phyloP scores from a whole-genome alignment of 1,139 yeast species.

The Geotrichum carabidarum region DNA sequence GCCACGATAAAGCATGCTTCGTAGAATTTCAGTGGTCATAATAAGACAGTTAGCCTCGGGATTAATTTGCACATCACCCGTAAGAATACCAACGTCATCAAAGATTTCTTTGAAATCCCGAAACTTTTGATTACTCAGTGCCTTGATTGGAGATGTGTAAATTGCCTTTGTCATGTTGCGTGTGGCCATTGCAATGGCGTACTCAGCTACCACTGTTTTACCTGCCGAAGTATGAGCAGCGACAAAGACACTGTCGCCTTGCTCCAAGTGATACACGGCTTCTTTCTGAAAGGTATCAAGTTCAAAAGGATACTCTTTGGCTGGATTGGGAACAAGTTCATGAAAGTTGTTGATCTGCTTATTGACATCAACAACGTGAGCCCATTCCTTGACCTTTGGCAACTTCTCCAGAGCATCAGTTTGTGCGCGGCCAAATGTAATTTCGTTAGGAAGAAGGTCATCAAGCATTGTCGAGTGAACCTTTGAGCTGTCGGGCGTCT shows the following conservation, averaged over 20 bases:
- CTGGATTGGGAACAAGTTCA: conserved; percentile 88
- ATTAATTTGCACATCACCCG: conserved; percentile 96
- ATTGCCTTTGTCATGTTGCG: conserved; percentile 90
- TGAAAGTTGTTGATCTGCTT: conserved; percentile 77
- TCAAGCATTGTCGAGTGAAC: conserved; percentile 50
- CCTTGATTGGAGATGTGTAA: conserved; percentile 96
- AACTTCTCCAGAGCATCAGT: conserved; percentile 22
- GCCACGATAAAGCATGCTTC: conserved; percentile 90
- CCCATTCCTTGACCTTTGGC: conserved; percentile 65
- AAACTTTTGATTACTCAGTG: conserved; percentile 91
- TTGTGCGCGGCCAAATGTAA: conserved; percentile 43
- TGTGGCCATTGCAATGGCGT: conserved; percentile 92
- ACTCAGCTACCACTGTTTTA: conserved; percentile 97
- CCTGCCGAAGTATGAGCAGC: conserved; percentile 99
- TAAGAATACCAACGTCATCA: conserved; percentile 94
- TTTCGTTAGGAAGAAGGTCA: conserved; percentile 67
- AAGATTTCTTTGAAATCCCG: conserved; percentile 88
- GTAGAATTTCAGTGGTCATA: conserved; percentile 94
- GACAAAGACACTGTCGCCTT: conserved; percentile 94
- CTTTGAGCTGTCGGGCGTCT: conserved; percentile 10
- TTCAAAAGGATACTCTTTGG: conserved; percentile 88
- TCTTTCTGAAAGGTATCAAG: conserved; percentile 94
- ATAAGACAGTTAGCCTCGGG: conserved; percentile 96
- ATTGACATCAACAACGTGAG: conserved; percentile 86
- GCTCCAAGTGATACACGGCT: conserved; percentile 92